Conservation (phyloP, 2,329 filamentous ascomycete genomes). For the Xylariaceae sp. region DNA sequence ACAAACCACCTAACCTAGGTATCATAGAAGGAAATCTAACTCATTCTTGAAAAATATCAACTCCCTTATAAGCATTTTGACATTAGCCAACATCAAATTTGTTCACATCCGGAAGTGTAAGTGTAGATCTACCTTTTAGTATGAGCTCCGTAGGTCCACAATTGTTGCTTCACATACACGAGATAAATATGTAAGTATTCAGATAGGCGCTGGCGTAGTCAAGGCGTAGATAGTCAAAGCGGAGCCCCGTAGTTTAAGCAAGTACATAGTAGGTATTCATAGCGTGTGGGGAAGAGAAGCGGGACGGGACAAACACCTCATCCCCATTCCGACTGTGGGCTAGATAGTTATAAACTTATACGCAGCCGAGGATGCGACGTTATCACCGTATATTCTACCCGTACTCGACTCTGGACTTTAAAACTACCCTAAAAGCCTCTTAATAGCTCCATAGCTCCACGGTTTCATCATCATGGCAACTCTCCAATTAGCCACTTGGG, state of each 20-base stretch:
- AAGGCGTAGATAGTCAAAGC: not conserved
- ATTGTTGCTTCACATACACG: no score
- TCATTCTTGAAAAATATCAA: no score
- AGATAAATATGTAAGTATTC: not conserved
- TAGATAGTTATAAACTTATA: not conserved
- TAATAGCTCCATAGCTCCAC: not conserved
- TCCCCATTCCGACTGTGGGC: not conserved
- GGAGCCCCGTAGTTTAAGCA: not conserved
- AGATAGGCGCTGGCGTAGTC: not conserved
- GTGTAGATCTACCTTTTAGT: no score
- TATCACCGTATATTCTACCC: not conserved
- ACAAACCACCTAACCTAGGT: no score
- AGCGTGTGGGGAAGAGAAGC: not conserved
- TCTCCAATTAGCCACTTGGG: slow-evolving; percentile 42
- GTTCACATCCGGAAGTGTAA: no score
- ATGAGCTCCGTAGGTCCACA: no score
- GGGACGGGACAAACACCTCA: not conserved
- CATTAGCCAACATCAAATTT: no score
- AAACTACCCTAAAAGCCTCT: not conserved
- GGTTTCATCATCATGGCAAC: slow-evolving; percentile 39
- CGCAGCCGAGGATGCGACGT: slow-evolving; percentile 2
- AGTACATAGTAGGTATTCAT: no score
- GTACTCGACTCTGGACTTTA: not conserved
- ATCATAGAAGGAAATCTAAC: no score
- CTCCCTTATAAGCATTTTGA: no score